Evolutionary conservation across 495 filamentous ascomycete genomes (phyloP).

Genomic region (Podospora anserina): DNA sequence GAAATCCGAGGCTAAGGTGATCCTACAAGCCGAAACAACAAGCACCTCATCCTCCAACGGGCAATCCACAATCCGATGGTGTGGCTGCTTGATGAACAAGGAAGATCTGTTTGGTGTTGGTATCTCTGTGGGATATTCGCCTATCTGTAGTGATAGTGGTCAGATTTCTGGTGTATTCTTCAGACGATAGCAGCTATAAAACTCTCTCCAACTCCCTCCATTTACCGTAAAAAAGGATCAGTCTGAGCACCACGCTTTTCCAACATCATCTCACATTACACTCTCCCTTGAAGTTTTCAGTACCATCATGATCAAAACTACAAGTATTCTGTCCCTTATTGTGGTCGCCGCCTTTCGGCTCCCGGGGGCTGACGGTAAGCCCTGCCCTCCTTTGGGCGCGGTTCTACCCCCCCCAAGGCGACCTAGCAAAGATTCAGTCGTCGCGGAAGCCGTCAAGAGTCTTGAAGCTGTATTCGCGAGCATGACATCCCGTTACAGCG

Average conservation of each 20-base stretch:
- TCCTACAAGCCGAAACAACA: neutral
- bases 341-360: neutral
- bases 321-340: neutral
- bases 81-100: too few relatives aligned
- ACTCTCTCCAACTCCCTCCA: too few relatives aligned
- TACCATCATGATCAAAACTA: neutral
- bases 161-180: too few relatives aligned
- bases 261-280: too few relatives aligned
- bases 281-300: too few relatives aligned
- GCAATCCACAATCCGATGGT: neutral
- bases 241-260: too few relatives aligned
- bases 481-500: neutral
- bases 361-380: neutral
- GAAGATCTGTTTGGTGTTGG: neutral
- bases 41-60: neutral
- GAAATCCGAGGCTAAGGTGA: neutral
- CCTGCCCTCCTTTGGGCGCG: conserved; percentile 5
- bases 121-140: too few relatives aligned
- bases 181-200: too few relatives aligned
- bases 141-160: too few relatives aligned
- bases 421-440: neutral
- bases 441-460: neutral
- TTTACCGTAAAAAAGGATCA: too few relatives aligned
- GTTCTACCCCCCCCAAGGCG: conserved; percentile 2
- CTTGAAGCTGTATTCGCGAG: neutral